These are phyloP conservation scores for Eutrema salsugineum DNA, from an alignment of 441 rosid species.

Conservation along the genomic window DNA sequence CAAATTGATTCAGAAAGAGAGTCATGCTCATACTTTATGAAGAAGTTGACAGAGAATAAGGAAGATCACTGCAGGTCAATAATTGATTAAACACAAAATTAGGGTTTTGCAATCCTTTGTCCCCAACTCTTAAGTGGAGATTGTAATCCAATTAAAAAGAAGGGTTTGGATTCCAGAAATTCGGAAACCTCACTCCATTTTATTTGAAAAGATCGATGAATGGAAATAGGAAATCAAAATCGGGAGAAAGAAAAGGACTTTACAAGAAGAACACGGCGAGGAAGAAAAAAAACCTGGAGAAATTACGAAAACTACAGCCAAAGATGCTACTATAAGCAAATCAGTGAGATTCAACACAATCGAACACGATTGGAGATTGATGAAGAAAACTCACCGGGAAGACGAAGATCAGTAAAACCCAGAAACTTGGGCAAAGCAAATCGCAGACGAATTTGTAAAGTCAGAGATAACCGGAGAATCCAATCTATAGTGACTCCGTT, in stretches of 20 bases:
- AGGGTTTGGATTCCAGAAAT: not conserved
- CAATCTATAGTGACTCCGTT: not conserved
- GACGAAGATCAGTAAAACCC: not conserved
- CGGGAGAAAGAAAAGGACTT: not conserved
- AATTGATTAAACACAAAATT: not conserved
- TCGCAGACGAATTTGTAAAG: not conserved
- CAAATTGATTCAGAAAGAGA: not conserved
- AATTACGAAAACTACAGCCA: not conserved
- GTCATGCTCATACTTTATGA: not conserved
- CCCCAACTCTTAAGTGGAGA: not conserved
- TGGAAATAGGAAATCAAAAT: not conserved
- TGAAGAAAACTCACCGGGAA: slow-evolving; percentile 6
- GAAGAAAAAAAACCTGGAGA: not conserved
- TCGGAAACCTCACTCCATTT: not conserved
- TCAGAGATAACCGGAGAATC: not conserved
- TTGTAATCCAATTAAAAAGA: not conserved
- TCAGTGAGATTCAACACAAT: not conserved
- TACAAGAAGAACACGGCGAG: not conserved
- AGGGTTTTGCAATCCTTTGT: not conserved
- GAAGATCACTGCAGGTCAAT: not conserved
- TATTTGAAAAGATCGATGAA: not conserved
- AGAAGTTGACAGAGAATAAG: not conserved
- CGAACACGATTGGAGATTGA: not conserved
- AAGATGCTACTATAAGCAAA: not conserved
- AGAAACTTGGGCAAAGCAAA: not conserved